These are phyloP conservation scores for Pisolithus orientalis DNA, from an alignment of 768 basidiomycete genomes.

Conservation along the genomic window DNA sequence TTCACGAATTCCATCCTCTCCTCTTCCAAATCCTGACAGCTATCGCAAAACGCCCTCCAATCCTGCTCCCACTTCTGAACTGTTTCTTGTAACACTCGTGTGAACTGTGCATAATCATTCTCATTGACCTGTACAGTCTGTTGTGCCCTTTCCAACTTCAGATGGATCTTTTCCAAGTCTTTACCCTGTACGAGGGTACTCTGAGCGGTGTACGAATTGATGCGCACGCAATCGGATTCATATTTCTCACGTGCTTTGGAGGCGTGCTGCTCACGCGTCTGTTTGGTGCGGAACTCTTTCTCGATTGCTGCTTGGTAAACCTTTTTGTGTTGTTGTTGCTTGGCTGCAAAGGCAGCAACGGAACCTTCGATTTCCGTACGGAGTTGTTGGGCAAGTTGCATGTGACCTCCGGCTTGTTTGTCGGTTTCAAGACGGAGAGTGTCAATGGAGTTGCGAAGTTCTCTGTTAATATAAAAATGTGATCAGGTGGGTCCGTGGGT, in stretches of 20 bases:
- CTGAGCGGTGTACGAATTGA: constrained; percentile 93
- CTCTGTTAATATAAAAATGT: constrained; percentile 41
- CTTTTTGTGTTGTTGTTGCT: constrained; percentile 70
- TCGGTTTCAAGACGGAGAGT: constrained; percentile 80
- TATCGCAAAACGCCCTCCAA: constrained; percentile 94
- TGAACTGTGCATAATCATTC: constrained; percentile 86
- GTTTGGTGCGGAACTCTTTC: constrained; percentile 86
- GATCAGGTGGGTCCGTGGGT: constrained; percentile 12
- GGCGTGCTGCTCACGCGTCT: constrained; percentile 80
- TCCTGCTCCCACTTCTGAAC: constrained; percentile 83
- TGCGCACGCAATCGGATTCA: constrained; percentile 84
- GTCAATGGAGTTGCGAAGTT: constrained; percentile 75
- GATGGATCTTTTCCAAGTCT: constrained; percentile 84
- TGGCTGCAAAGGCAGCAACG: constrained; percentile 50
- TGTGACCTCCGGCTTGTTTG: constrained; percentile 68
- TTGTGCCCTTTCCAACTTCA: constrained; percentile 83
- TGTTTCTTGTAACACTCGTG: constrained; percentile 73
- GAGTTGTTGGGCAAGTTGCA: constrained; percentile 68
- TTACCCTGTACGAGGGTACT: constrained; percentile 86
- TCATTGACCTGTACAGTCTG: constrained; percentile 89
- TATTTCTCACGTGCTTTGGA: constrained; percentile 90
- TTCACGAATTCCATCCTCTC: constrained; percentile 92
- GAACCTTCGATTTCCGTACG: constrained; percentile 69
- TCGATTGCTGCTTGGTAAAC: constrained; percentile 71
- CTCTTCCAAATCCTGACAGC: constrained; percentile 93